Conservation (phyloP, 495 filamentous ascomycete species). For the Amniculicola lignicola region DNA sequence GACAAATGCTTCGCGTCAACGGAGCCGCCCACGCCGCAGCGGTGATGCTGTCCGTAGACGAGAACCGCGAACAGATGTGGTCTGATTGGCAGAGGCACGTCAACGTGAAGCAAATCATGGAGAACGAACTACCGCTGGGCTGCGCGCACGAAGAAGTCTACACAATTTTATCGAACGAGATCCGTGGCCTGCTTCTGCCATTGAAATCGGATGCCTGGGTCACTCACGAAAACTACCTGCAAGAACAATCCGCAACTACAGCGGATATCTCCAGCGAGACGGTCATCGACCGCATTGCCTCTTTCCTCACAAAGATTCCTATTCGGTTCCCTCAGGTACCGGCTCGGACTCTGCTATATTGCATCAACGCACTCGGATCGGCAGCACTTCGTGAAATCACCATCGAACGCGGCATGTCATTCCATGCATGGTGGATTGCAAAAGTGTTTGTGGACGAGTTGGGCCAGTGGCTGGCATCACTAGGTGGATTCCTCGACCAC, state of each 20-base stretch:
- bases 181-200: slow-evolving; percentile 68
- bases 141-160: slow-evolving; percentile 63
- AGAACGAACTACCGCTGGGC: slow-evolving; percentile 49
- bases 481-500: slow-evolving; percentile 83
- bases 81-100: slow-evolving; percentile 82
- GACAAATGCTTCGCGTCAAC: slow-evolving; percentile 85
- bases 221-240: slow-evolving; percentile 54
- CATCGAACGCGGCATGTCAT: slow-evolving; percentile 75
- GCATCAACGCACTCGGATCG: slow-evolving; percentile 64
- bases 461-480: slow-evolving; percentile 85
- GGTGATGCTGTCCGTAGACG: slow-evolving; percentile 67
- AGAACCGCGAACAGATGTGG: slow-evolving; percentile 87
- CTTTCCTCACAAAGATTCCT: slow-evolving; percentile 73
- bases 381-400: slow-evolving; percentile 76
- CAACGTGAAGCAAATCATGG: slow-evolving; percentile 56
- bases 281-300: slow-evolving; percentile 80
- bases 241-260: slow-evolving; percentile 47
- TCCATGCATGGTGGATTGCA: slow-evolving; percentile 96
- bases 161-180: slow-evolving; percentile 68
- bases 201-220: slow-evolving; percentile 54
- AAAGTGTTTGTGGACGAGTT: slow-evolving; percentile 97
- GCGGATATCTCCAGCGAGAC: slow-evolving; percentile 45
- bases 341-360: slow-evolving; percentile 64
- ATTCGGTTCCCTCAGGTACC: slow-evolving; percentile 68
- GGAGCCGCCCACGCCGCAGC: slow-evolving; percentile 82